A percentile compares a stretch with the other conserved stretches of the same genome.
Evolutionary conservation across 1,139 yeast species (phyloP).

Genomic region (Pichia terricola): DNA sequence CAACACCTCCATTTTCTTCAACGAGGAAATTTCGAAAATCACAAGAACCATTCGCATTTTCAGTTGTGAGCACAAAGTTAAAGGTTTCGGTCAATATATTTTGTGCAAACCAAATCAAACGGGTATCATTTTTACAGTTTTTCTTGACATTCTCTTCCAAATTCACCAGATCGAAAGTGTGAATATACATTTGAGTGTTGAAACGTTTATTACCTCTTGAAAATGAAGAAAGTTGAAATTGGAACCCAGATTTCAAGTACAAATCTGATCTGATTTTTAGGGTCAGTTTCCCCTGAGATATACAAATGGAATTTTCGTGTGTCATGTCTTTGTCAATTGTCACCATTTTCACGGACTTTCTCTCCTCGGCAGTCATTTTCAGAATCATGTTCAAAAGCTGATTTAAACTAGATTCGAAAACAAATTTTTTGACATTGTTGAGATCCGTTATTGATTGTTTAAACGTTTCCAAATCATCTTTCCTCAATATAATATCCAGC

Average conservation of each 20-base stretch:
- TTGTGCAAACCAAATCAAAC: slow-evolving; percentile 32
- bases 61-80: slow-evolving; percentile 6
- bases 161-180: slow-evolving; percentile 13
- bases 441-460: too few relatives aligned
- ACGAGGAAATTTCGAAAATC: too few relatives aligned
- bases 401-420: not conserved
- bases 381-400: slow-evolving; percentile 2
- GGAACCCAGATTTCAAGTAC: slow-evolving; percentile 27
- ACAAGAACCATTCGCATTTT: not conserved
- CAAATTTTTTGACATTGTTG: not conserved
- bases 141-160: slow-evolving; percentile 8
- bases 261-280: slow-evolving; percentile 25
- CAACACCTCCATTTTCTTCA: not conserved
- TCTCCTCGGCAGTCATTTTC: not conserved
- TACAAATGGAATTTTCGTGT: slow-evolving; percentile 26
- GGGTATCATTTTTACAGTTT: slow-evolving; percentile 21
- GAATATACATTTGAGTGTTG: slow-evolving; percentile 16
- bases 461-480: not conserved
- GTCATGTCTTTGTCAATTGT: slow-evolving; percentile 19
- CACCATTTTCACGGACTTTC: slow-evolving; percentile 7
- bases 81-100: slow-evolving; percentile 15
- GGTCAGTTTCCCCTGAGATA: slow-evolving; percentile 23
- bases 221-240: slow-evolving; percentile 17
- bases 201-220: slow-evolving; percentile 19
- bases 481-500: slow-evolving; percentile 10